Base-by-base conservation (phyloP, 2,329 filamentous ascomycete genomes). In the Blastomyces percursus region DNA sequence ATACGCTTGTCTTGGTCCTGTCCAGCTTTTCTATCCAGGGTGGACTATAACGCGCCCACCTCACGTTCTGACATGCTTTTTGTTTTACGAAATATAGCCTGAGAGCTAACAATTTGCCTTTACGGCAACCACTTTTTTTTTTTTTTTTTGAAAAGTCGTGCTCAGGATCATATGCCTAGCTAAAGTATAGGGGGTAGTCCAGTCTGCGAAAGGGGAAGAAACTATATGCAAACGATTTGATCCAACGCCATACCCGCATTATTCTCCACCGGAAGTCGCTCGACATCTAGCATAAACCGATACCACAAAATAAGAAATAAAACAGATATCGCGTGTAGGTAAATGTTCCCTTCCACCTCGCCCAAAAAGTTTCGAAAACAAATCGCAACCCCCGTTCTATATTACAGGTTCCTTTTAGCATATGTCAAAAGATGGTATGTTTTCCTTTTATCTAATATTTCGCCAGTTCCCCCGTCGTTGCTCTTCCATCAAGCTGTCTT, bases 21-120 rank as follows among this genome's bases (percentile, higher is more conserved):
- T 94, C 91, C 5, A 94, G 90, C 3, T 96, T 96, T 73, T 90
- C 91, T n/a, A 92, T 96, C 60, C 91, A 95, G 72, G 91, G 91
- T 58, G 91, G 90, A 48, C 80, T 96, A 65, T 96, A 75, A 85
- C 51, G 3, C 12, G 19, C 14, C 5, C 32, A 52, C 24, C 9
- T 30, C 19, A 16, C 35, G 2, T 7, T 16, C 32, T 40, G 24
- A 2, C 6, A 54, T 54, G 16, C 32, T 21, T 54, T 9, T 32
- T 54, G 35, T 35, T 35, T n/a, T 11, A 32, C 16, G 16, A 38
- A 3, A 4, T n/a, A 35, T 19, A 35, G 27, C 27, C 8, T 24
- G 46, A 46, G 7, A 56, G 11, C 12, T 7, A n/a, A n/a, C 30
- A 24, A 40, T n/a, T 19, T 11, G 19, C 27, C 14, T 19, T 19